A percentile compares a stretch with the other conserved stretches of the same genome.
These are phyloP conservation scores for Castanea crenata DNA, from an alignment of 306 rosid genomes.

Conservation along the genomic window DNA sequence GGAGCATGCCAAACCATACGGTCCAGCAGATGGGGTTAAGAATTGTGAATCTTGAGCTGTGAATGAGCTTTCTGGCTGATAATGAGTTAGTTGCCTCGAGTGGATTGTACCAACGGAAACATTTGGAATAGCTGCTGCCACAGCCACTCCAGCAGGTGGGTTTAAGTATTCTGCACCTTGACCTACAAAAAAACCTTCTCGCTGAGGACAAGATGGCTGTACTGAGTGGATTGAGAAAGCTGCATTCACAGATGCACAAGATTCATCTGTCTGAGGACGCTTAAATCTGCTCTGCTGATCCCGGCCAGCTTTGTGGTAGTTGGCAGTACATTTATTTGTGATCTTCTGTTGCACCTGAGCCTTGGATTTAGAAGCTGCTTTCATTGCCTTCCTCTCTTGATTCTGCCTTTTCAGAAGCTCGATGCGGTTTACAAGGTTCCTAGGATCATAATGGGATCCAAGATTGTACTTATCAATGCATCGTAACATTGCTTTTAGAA, in stretches of 20 bases:
- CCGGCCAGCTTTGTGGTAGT: slow-evolving; percentile 6
- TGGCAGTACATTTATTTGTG: slow-evolving; percentile 24
- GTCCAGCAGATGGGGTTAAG: slow-evolving; percentile 18
- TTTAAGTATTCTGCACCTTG: slow-evolving; percentile 16
- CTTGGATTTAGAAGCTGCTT: neutral
- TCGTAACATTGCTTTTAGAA: slow-evolving; percentile 27
- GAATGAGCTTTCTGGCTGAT: slow-evolving; percentile 21
- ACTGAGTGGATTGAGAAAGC: neutral
- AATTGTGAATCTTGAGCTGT: slow-evolving; percentile 26
- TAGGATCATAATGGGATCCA: slow-evolving; percentile 25
- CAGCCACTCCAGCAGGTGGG: slow-evolving; percentile 1
- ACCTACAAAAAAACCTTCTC: slow-evolving; percentile 7
- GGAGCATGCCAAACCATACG: slow-evolving; percentile 11
- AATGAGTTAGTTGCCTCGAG: slow-evolving; percentile 23
- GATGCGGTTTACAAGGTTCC: slow-evolving; percentile 24
- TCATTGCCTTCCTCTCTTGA: slow-evolving; percentile 16
- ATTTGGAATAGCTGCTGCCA: slow-evolving; percentile 10
- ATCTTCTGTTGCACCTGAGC: slow-evolving; percentile 7
- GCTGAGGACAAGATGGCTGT: slow-evolving; percentile 16
- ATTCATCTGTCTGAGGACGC: slow-evolving; percentile 4
- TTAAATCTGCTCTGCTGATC: slow-evolving; percentile 16
- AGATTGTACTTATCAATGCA: slow-evolving; percentile 39
- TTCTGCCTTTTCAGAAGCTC: slow-evolving; percentile 19
- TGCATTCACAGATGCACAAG: neutral
- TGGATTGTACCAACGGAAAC: slow-evolving; percentile 9